These are phyloP conservation scores for Verruconis gallopava DNA, from an alignment of 2,329 filamentous ascomycete genomes.

Conservation along the genomic window DNA sequence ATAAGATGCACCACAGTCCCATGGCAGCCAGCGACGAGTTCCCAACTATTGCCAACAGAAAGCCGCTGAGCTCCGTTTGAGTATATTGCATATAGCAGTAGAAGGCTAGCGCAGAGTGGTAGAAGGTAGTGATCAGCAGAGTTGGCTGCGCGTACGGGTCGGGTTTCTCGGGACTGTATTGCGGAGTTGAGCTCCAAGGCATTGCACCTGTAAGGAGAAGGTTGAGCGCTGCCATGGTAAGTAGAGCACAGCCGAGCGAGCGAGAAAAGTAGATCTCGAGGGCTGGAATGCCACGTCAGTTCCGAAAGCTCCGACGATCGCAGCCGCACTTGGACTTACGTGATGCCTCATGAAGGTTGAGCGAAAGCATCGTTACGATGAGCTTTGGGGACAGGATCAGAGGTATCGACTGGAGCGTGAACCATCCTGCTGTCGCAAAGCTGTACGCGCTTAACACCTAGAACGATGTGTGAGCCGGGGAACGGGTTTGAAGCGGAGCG, in stretches of 20 bases:
- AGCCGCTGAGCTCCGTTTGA: slow-evolving; percentile 41
- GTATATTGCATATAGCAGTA: slow-evolving; percentile 58
- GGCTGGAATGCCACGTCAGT: no score
- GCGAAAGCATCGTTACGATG: slow-evolving; percentile 45
- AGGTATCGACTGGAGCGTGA: slow-evolving; percentile 34
- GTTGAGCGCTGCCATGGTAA: slow-evolving; percentile 50
- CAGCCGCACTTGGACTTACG: slow-evolving; percentile 31
- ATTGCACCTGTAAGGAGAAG: slow-evolving; percentile 58
- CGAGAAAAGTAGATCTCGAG: slow-evolving; percentile 65
- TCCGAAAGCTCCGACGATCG: no score
- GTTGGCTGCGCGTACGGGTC: slow-evolving; percentile 46
- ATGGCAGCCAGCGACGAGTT: slow-evolving; percentile 45
- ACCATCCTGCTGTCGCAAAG: slow-evolving; percentile 31
- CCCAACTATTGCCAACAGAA: slow-evolving; percentile 46
- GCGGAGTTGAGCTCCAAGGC: slow-evolving; percentile 38
- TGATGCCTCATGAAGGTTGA: slow-evolving; percentile 42
- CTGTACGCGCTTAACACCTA: slow-evolving; percentile 33
- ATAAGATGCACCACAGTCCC: slow-evolving; percentile 52
- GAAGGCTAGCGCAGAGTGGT: slow-evolving; percentile 47
- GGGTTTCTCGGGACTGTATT: slow-evolving; percentile 24
- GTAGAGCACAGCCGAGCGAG: slow-evolving; percentile 52
- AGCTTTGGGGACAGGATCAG: slow-evolving; percentile 48
- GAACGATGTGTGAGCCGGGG: background rate
- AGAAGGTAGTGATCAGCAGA: slow-evolving; percentile 50
- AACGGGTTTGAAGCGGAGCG: no score